phyloP scores from a whole-genome alignment of 202 grass and related monocot species.

The Saccharum hybrid region DNA sequence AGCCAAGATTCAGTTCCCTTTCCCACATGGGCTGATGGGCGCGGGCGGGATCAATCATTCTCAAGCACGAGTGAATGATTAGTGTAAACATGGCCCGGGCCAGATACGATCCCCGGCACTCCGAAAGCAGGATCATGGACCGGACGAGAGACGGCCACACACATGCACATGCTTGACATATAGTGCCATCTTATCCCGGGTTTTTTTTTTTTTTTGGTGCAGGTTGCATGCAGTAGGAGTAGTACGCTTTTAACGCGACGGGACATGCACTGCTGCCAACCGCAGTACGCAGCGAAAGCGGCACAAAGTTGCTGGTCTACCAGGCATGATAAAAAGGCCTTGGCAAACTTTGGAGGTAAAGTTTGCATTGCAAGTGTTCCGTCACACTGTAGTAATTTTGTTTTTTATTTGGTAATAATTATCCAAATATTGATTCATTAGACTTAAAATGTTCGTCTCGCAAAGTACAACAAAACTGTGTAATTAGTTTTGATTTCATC shows the following conservation, averaged over 20 bases:
- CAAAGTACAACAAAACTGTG: too few species aligned
- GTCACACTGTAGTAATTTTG: too few species aligned
- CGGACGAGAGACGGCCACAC: background rate
- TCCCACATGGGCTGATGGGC: slow-evolving; percentile 23
- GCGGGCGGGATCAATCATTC: slow-evolving; percentile 17
- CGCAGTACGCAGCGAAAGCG: background rate
- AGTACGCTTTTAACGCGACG: background rate
- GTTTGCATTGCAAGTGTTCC: too few species aligned
- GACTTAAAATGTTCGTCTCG: too few species aligned
- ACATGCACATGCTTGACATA: slow-evolving; percentile 15
- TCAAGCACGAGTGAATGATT: slow-evolving; percentile 5
- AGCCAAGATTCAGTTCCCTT: too few species aligned
- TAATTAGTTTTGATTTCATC: too few species aligned
- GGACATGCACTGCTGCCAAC: background rate
- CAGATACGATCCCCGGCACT: background rate
- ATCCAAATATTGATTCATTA: too few species aligned
- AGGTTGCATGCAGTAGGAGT: background rate
- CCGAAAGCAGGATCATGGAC: slow-evolving; percentile 11
- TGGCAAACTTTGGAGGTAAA: too few species aligned
- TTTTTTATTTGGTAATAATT: too few species aligned
- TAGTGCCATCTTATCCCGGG: background rate
- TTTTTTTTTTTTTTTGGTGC: background rate
- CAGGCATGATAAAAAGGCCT: background rate
- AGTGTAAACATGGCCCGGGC: background rate
- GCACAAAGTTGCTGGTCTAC: background rate